Base-by-base conservation (phyloP, 108 stramenopile species). In the Epithemia pelagica region DNA sequence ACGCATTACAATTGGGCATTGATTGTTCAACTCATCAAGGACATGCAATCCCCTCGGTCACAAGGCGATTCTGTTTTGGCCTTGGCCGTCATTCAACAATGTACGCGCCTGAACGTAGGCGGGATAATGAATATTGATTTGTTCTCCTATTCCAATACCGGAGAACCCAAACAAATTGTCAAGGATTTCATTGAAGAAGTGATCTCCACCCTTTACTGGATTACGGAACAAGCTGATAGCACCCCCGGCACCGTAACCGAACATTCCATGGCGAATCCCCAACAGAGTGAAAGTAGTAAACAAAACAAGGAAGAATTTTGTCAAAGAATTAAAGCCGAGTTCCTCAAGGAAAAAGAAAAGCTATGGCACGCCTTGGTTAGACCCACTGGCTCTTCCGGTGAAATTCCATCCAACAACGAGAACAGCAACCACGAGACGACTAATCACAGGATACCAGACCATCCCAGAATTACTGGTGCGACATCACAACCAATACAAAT, bases 21-120 rank as follows among this genome's bases (percentile, higher is more conserved):
- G 59, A 79, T 95, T 52, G 32, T 71, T 27, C 83, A 89, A 58
- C 72, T 95, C 0, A 79, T 92, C 59, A 10, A 60, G 21, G 83
- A 88, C 66, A 75, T 94, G 82, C 63, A 74, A 24, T 54, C 64
- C 10, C 88, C 89, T 19, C 70, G 89, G 58, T 30, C 66, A 19
- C 77, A 73, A 3, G 62, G 77, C 21, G 85, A 94, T 67, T 32
- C 77, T 15, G 53, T 89, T 1, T 37, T 72, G 30, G 89, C 90
- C 3, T 65, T 89, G 61, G 88, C 83, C 25, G 90, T 92, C 24
- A 69, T 95, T 52, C 89, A 88, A 68, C 89, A 89, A 68, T 95
- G 94, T 67, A 92, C 94, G 20, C 67, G 94, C 51, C 88, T 89
- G 65, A 95, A 95, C 77, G 89, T 95, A 5, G 94, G 94, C 2